These are phyloP conservation scores for Nitzschia sp. DNA, from an alignment of 108 stramenopile genomes.

Conservation along the genomic window DNA sequence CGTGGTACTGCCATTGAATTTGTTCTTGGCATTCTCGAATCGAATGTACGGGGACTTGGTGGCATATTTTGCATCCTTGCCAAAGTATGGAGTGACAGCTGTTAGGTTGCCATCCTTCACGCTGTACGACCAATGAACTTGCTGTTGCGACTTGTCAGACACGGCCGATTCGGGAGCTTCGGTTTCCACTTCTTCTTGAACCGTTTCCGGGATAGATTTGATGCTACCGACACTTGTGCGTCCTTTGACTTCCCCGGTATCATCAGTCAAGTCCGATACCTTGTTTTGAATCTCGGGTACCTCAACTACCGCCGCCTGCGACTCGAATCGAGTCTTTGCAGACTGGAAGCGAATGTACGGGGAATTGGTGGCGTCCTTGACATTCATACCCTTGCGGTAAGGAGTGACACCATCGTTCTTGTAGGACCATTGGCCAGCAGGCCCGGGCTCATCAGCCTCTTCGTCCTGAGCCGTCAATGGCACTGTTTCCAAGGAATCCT, in stretches of 20 bases:
- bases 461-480: background rate
- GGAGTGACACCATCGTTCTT: slow-evolving; percentile 33
- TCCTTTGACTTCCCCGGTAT: background rate
- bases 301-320: slow-evolving; percentile 17
- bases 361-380: slow-evolving; percentile 23
- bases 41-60: slow-evolving; percentile 40
- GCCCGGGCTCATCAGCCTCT: background rate
- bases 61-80: slow-evolving; percentile 19
- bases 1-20: slow-evolving; percentile 16
- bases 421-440: slow-evolving; percentile 6
- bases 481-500: background rate
- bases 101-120: slow-evolving; percentile 17
- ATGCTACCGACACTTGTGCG: slow-evolving; percentile 20
- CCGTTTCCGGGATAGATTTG: slow-evolving; percentile 5
- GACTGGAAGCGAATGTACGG: slow-evolving; percentile 40
- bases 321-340: slow-evolving; percentile 33
- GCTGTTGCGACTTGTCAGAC: background rate
- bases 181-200: slow-evolving; percentile 22
- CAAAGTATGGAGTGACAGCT: slow-evolving; percentile 20
- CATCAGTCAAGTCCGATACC: slow-evolving; percentile 25
- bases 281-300: slow-evolving; percentile 32
- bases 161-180: background rate
- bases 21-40: slow-evolving; percentile 42
- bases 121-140: slow-evolving; percentile 31
- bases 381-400: slow-evolving; percentile 7